Evolutionary conservation across 495 filamentous ascomycete genomes (phyloP).

Genomic region (Penicillium canescens): DNA sequence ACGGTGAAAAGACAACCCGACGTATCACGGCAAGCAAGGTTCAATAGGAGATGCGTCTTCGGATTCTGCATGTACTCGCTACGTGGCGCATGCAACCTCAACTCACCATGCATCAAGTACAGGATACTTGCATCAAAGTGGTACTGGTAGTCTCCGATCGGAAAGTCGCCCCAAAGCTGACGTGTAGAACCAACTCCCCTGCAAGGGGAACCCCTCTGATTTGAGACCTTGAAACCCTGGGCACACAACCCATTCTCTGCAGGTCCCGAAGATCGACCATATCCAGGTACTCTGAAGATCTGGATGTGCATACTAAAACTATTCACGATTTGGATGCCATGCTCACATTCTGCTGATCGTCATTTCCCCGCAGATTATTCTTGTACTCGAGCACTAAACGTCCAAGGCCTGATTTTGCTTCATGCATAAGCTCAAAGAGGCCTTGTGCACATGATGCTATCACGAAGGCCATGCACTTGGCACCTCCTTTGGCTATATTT

Average conservation of each 20-base stretch:
- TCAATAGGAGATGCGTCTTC: slow-evolving; percentile 1
- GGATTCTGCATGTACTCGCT: not conserved
- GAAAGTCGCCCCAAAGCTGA: slow-evolving; percentile 4
- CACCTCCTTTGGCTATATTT: slow-evolving; percentile 6
- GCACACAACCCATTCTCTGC: slow-evolving; percentile 10
- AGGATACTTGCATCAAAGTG: not conserved
- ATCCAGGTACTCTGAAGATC: not conserved
- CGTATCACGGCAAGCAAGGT: slow-evolving; percentile 9
- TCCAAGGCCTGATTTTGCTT: slow-evolving; percentile 1
- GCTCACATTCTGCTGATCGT: slow-evolving; percentile 18
- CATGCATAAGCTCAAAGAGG: slow-evolving; percentile 10
- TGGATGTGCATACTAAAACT: not conserved
- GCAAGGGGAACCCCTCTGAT: slow-evolving; percentile 27
- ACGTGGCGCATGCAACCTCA: slow-evolving; percentile 4
- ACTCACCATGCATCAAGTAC: not conserved
- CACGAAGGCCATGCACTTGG: slow-evolving; percentile 12
- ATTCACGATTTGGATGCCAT: not conserved
- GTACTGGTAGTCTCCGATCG: slow-evolving; percentile 4
- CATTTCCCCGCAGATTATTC: slow-evolving; percentile 18
- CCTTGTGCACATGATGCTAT: slow-evolving; percentile 25
- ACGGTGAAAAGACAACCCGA: not conserved
- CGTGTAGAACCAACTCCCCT: slow-evolving; percentile 9
- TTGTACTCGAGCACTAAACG: slow-evolving; percentile 9
- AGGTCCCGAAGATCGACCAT: slow-evolving; percentile 9
- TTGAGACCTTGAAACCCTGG: slow-evolving; percentile 14